These are phyloP conservation scores for Solanum commersonii DNA, from an alignment of 257 asterid genomes.

Conservation along the genomic window DNA sequence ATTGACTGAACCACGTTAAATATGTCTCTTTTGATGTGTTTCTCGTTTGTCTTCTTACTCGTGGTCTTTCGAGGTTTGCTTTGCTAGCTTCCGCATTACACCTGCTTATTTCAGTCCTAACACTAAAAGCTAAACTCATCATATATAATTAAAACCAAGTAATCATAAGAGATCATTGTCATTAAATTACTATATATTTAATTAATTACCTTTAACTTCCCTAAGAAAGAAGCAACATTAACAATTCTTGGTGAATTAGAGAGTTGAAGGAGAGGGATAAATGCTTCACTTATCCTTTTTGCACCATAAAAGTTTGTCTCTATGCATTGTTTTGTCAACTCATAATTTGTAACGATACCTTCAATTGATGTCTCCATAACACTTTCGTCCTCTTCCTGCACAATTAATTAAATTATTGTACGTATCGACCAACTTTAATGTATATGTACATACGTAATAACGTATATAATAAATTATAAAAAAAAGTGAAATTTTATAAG, in stretches of 20 bases:
- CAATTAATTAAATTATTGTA: background rate
- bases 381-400: slow-evolving; percentile 1
- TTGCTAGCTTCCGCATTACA: no score
- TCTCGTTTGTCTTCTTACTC: no score
- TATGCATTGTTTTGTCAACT: slow-evolving; percentile 25
- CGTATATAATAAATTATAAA: no score
- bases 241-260: slow-evolving; percentile 54
- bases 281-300: slow-evolving; percentile 37
- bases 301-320: slow-evolving; percentile 50
- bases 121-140: no score
- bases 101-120: no score
- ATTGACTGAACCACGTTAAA: no score
- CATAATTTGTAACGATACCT: slow-evolving; percentile 11
- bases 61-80: no score
- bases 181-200: background rate
- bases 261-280: slow-evolving; percentile 42
- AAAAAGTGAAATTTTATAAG: no score
- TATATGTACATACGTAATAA: no score
- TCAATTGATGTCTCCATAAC: slow-evolving; percentile 14
- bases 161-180: no score
- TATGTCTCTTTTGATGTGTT: no score
- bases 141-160: no score
- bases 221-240: slow-evolving; percentile 32
- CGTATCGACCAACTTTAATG: background rate
- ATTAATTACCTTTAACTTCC: slow-evolving; percentile 31